These are phyloP conservation scores for Poterioochromonas sp. DNA, from an alignment of 352 stramenopile species.

Conservation along the genomic window DNA sequence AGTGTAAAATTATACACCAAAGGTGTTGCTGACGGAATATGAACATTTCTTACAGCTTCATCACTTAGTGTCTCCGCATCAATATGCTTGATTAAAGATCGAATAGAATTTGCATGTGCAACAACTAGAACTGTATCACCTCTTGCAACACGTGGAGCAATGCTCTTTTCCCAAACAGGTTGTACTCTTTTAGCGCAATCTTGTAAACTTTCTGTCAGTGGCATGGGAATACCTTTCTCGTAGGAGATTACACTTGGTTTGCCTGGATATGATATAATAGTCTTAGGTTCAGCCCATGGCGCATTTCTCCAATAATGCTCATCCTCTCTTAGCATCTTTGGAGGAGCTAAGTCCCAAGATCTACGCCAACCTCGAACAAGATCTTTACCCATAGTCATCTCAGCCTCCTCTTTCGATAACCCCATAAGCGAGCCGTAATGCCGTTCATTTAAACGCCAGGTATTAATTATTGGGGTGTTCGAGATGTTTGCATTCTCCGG, in stretches of 20 bases:
- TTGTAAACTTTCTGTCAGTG: conserved; percentile 77
- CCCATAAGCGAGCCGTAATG: conserved; percentile 70
- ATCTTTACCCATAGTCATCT: conserved; percentile 73
- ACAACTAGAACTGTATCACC: conserved; percentile 87
- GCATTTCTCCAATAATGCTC: conserved; percentile 58
- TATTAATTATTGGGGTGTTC: conserved; percentile 85
- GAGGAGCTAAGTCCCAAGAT: conserved; percentile 75
- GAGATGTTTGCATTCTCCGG: conserved; percentile 82
- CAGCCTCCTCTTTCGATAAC: conserved; percentile 76
- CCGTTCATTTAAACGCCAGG: conserved; percentile 80
- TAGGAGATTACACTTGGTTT: neutral
- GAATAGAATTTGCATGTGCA: conserved; percentile 83
- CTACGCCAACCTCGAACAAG: conserved; percentile 81
- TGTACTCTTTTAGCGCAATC: conserved; percentile 79
- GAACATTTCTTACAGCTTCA: conserved; percentile 86
- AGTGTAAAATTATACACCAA: conserved; percentile 1
- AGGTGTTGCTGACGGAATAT: neutral
- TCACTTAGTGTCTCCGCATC: conserved; percentile 77
- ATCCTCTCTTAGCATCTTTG: conserved; percentile 63
- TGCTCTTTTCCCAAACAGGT: conserved; percentile 78
- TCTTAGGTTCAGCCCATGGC: conserved; percentile 71
- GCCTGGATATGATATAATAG: conserved; percentile 53
- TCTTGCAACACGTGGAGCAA: conserved; percentile 71
- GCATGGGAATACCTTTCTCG: conserved; percentile 49
- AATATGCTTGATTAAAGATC: conserved; percentile 83